phyloP scores from a whole-genome alignment of 1,139 yeast genomes.

The Pichia sorboxylosa region DNA sequence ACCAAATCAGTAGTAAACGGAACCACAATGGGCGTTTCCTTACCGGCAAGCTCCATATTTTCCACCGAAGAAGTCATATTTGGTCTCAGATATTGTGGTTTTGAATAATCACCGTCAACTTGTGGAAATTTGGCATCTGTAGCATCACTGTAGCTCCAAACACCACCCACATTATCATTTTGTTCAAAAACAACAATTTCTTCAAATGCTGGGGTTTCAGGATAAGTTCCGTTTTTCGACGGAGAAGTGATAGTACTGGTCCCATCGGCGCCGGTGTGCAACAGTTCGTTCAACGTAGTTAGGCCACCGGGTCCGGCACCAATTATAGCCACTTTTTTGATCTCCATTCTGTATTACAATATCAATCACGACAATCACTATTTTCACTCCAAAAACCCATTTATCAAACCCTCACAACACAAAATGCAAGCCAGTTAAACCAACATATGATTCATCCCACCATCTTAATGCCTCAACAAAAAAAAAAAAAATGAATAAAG shows the following conservation, averaged over 20 bases:
- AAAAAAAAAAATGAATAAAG: too few relatives aligned
- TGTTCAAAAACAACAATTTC: conserved; percentile 29
- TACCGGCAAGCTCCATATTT: not conserved
- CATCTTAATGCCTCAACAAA: too few relatives aligned
- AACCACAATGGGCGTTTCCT: not conserved
- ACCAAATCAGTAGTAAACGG: conserved; percentile 2
- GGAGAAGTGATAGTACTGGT: conserved; percentile 6
- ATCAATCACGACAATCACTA: too few relatives aligned
- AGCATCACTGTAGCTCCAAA: conserved; percentile 22
- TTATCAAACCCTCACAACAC: too few relatives aligned
- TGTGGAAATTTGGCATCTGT: conserved; percentile 12
- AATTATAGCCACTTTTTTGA: conserved; percentile 16
- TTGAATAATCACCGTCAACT: conserved; percentile 7
- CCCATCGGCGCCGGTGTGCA: conserved; percentile 11
- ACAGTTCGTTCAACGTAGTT: conserved; percentile 11
- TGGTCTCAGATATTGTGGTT: conserved; percentile 11
- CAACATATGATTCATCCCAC: too few relatives aligned
- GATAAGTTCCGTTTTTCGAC: conserved; percentile 2
- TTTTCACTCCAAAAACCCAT: too few relatives aligned
- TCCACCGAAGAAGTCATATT: conserved; percentile 1
- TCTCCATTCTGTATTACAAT: too few relatives aligned
- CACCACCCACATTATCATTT: conserved; percentile 27
- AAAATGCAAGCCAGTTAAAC: too few relatives aligned
- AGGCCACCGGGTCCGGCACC: conserved; percentile 14
- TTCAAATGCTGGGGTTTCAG: conserved; percentile 19